phyloP scores from a whole-genome alignment of 495 filamentous ascomycete species.

The Astrocystis sublimbata region DNA sequence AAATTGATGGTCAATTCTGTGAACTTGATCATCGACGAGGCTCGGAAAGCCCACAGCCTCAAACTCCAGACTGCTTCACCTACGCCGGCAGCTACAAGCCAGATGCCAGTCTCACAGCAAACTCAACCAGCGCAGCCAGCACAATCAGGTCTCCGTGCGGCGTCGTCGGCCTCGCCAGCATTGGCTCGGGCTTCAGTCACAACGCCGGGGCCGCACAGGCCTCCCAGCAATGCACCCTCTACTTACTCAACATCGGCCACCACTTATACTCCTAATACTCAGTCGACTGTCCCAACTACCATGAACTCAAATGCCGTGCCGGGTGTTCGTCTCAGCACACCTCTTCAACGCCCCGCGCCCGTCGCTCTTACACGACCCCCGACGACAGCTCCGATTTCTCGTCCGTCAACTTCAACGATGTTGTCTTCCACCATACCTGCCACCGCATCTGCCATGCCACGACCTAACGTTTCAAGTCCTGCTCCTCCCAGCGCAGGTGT shows the following conservation, averaged over 20 bases:
- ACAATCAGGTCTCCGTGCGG: slow-evolving; percentile 19
- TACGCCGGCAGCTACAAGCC: slow-evolving; percentile 8
- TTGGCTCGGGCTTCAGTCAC: slow-evolving; percentile 20
- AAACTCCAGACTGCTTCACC: slow-evolving; percentile 18
- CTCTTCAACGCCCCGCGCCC: slow-evolving; percentile 33
- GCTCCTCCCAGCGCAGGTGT: slow-evolving; percentile 35
- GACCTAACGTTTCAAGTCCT: slow-evolving; percentile 31
- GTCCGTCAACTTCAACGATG: slow-evolving; percentile 17
- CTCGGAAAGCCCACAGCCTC: slow-evolving; percentile 26
- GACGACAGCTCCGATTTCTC: slow-evolving; percentile 23
- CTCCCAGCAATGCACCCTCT: slow-evolving; percentile 19
- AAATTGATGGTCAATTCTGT: slow-evolving; percentile 35
- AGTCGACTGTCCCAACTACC: neutral
- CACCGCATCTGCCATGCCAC: slow-evolving; percentile 15
- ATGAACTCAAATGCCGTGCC: slow-evolving; percentile 20
- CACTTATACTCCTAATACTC: slow-evolving; percentile 10
- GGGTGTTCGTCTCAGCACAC: slow-evolving; percentile 24
- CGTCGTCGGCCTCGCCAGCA: slow-evolving; percentile 26
- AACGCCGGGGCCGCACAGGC: neutral
- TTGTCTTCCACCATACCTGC: slow-evolving; percentile 6
- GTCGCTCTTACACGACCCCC: slow-evolving; percentile 31
- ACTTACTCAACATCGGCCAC: slow-evolving; percentile 8
- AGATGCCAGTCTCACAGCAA: slow-evolving; percentile 15
- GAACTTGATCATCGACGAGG: slow-evolving; percentile 34
- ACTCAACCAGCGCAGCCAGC: slow-evolving; percentile 17